Percentiles rank a stretch among this genome's conserved stretches.
Conservation (phyloP, 257 asterid genomes). For the Gardenia jasminoides region DNA sequence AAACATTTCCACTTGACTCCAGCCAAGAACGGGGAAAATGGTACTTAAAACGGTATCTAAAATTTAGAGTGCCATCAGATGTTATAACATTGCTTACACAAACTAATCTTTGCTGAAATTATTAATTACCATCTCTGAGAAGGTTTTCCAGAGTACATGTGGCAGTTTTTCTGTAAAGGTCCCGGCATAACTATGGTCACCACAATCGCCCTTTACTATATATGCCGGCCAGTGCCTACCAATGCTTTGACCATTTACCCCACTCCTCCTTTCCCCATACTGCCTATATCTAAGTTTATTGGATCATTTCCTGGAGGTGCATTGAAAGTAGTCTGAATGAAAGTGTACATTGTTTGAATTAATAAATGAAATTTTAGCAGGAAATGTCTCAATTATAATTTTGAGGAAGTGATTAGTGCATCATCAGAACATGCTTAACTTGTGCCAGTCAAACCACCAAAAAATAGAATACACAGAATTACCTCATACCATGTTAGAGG, state of each 20-base stretch:
- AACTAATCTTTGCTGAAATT: neutral
- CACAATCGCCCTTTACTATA: conserved; percentile 68
- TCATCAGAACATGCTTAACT: neutral
- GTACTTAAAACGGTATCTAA: no score
- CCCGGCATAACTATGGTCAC: conserved; percentile 69
- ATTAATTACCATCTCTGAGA: conserved; percentile 90
- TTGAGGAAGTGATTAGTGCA: neutral
- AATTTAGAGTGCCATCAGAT: conserved; percentile 11
- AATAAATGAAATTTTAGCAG: neutral
- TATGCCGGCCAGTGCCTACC: conserved; percentile 96
- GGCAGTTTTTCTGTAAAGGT: conserved; percentile 66
- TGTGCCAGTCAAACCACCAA: neutral
- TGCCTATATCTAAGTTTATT: conserved; percentile 69
- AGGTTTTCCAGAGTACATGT: conserved; percentile 64
- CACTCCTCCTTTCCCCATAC: conserved; percentile 92
- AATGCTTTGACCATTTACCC: conserved; percentile 86
- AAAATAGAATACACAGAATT: conserved; percentile 5
- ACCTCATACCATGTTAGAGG: conserved; percentile 99
- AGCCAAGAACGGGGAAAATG: conserved; percentile 87
- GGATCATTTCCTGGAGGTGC: conserved; percentile 87
- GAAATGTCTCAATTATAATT: neutral
- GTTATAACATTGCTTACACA: neutral
- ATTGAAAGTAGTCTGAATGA: conserved; percentile 56
- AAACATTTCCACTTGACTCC: conserved; percentile 57
- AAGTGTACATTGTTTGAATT: neutral